Conservation (phyloP, 176 grass and related monocot species). For the Elymus sibiricus region DNA sequence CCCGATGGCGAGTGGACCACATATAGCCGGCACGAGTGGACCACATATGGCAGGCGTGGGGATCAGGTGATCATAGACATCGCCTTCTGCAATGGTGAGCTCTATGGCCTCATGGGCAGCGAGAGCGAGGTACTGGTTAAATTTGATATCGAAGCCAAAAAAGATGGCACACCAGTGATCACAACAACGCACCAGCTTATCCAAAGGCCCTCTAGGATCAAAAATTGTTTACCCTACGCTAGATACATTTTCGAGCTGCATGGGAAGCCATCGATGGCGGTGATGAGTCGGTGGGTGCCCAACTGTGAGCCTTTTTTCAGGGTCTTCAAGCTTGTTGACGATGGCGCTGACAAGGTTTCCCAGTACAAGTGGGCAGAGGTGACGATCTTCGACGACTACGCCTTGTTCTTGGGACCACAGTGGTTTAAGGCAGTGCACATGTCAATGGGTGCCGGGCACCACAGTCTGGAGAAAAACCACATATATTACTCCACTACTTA, state of each 20-base stretch:
- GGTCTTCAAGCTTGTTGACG: background rate
- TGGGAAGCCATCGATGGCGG: background rate
- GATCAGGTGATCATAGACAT: background rate
- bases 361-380: background rate
- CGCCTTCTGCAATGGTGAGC: background rate
- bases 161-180: background rate
- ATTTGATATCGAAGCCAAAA: background rate
- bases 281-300: background rate
- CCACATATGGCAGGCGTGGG: too few species aligned
- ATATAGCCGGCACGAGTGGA: background rate
- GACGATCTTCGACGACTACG: background rate
- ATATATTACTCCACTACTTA: background rate
- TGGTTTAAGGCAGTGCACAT: background rate
- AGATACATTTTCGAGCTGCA: background rate
- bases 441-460: background rate
- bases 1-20: background rate
- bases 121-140: background rate
- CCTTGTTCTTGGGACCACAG: background rate
- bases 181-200: background rate
- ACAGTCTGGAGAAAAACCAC: background rate
- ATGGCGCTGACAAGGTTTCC: too few species aligned
- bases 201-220: background rate
- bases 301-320: background rate
- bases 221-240: rapidly evolving
- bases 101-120: background rate